Evolutionary conservation across 495 filamentous ascomycete genomes (phyloP).

Genomic region (Aspergillus mulundensis): DNA sequence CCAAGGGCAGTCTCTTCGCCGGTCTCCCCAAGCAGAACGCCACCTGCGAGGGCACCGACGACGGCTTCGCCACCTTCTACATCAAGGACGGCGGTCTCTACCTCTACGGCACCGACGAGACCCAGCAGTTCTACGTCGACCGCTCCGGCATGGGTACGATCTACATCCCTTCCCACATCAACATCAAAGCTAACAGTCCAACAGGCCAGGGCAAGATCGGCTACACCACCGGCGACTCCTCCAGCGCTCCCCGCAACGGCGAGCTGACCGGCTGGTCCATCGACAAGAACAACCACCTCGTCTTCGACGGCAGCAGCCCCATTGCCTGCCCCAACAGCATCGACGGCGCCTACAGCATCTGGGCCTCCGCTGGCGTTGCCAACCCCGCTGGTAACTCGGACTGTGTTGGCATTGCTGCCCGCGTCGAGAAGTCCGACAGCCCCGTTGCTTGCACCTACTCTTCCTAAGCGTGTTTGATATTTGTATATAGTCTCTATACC

Average conservation of each 20-base stretch:
- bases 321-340: constrained; percentile 49
- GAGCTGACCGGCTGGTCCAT: constrained; percentile 43
- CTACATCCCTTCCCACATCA: background rate
- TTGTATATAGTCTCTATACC: background rate
- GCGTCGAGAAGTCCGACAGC: constrained; percentile 25
- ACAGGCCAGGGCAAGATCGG: constrained; percentile 47
- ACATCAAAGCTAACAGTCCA: constrained; percentile 1
- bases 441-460: constrained; percentile 57
- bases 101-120: constrained; percentile 37
- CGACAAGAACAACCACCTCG: constrained; percentile 36
- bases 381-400: constrained; percentile 42
- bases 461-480: constrained; percentile 16
- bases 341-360: constrained; percentile 46
- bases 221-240: constrained; percentile 42
- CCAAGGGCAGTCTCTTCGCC: constrained; percentile 40
- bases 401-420: constrained; percentile 41
- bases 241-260: constrained; percentile 29
- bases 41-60: constrained; percentile 37
- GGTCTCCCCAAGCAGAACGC: constrained; percentile 39
- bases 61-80: constrained; percentile 44
- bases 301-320: constrained; percentile 38
- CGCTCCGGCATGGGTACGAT: constrained; percentile 51
- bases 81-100: constrained; percentile 43
- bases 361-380: constrained; percentile 36
- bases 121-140: constrained; percentile 49